Conservation (phyloP, 257 asterid species). For the Nicotiana tabacum region DNA sequence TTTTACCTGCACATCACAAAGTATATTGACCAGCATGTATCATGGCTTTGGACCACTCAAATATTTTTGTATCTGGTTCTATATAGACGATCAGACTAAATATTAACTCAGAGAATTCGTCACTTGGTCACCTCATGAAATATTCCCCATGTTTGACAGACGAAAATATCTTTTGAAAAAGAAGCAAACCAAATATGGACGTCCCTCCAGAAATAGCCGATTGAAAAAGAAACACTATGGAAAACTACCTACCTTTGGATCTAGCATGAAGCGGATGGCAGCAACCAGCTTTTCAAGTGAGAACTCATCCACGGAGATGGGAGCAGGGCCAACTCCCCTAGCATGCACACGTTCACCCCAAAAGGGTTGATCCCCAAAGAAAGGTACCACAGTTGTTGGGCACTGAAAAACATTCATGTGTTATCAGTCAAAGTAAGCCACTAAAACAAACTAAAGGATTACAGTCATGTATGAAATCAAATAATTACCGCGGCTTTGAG, state of each 20-base stretch:
- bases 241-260: constrained; percentile 40
- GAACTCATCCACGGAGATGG: constrained; percentile 77
- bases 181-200: neutral
- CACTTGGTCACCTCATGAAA: too few relatives aligned
- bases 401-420: constrained; percentile 36
- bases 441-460: neutral
- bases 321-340: constrained; percentile 86
- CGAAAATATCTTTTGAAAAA: too few relatives aligned
- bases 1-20: constrained; percentile 46
- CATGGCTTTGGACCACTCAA: neutral
- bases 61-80: too few relatives aligned
- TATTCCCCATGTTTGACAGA: too few relatives aligned
- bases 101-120: too few relatives aligned
- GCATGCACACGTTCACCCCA: constrained; percentile 92
- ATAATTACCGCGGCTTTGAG: constrained; percentile 75
- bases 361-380: constrained; percentile 90
- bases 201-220: neutral
- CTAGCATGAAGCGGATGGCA: constrained; percentile 81
- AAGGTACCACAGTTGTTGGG: constrained; percentile 87
- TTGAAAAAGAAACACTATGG: neutral
- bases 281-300: constrained; percentile 67
- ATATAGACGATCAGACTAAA: too few relatives aligned
- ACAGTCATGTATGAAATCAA: neutral
- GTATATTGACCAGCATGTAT: neutral
- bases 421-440: neutral